Conservation (phyloP, 2,329 filamentous ascomycete genomes). For the Daldinia sp. region DNA sequence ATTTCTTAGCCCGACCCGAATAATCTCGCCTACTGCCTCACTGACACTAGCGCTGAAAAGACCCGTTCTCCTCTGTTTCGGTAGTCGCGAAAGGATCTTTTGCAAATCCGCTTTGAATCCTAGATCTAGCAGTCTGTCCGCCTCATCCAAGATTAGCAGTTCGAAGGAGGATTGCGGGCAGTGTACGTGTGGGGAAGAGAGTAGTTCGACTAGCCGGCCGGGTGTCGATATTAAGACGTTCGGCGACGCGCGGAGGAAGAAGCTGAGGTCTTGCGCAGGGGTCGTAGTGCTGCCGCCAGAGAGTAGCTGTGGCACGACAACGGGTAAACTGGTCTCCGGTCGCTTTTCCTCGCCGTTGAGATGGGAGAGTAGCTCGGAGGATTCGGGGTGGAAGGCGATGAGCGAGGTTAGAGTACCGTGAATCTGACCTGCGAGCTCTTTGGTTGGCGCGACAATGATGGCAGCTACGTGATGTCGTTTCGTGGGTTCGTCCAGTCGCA, state of each 20-base stretch:
- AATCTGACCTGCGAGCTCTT: conserved; percentile 92
- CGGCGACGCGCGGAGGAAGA: conserved; percentile 82
- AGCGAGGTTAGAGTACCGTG: conserved; percentile 80
- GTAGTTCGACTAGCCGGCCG: conserved; percentile 85
- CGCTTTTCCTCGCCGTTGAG: conserved; percentile 65
- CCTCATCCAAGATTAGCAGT: conserved; percentile 91
- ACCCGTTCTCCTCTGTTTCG: conserved; percentile 92
- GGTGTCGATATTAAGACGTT: conserved; percentile 93
- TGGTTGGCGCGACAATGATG: conserved; percentile 91
- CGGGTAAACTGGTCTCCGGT: conserved; percentile 54
- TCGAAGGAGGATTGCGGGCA: conserved; percentile 91
- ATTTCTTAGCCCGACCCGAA: conserved; percentile 89
- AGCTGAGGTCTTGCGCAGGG: conserved; percentile 83
- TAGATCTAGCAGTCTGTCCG: conserved; percentile 88
- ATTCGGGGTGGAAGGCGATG: conserved; percentile 83
- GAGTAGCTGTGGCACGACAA: conserved; percentile 85
- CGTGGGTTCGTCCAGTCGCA: conserved; percentile 80
- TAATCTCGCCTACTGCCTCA: conserved; percentile 91
- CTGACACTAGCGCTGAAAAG: conserved; percentile 96
- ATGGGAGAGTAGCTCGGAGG: conserved; percentile 69
- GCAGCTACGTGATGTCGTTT: conserved; percentile 91
- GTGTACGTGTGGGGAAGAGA: conserved; percentile 86
- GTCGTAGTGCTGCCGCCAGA: conserved; percentile 81
- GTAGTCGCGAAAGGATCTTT: conserved; percentile 81
- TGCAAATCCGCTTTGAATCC: conserved; percentile 94